Conservation (phyloP, 2,329 filamentous ascomycete genomes). For the Shiraia bambusicola region DNA sequence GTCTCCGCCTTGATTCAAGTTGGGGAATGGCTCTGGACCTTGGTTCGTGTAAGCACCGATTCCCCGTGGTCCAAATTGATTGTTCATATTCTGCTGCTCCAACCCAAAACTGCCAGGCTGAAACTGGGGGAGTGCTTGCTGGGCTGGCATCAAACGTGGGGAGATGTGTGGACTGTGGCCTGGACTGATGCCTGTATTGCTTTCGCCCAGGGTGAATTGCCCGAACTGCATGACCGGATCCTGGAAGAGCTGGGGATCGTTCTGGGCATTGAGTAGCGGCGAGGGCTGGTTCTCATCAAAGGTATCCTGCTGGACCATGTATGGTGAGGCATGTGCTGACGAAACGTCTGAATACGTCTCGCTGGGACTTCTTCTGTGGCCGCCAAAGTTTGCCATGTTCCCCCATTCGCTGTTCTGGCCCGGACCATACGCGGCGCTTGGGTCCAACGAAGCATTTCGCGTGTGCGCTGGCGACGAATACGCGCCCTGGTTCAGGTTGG, state of each 20-base stretch:
- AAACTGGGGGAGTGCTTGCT: conserved; percentile 59
- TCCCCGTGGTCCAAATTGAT: conserved; percentile 50
- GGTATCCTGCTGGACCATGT: conserved; percentile 72
- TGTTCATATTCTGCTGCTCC: conserved; percentile 49
- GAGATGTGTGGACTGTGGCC: conserved; percentile 72
- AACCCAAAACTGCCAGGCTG: conserved; percentile 51
- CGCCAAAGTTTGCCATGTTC: conserved; percentile 65
- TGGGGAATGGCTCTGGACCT: conserved; percentile 52
- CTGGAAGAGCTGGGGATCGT: conserved; percentile 72
- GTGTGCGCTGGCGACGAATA: conserved; percentile 60
- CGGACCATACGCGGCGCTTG: conserved; percentile 60
- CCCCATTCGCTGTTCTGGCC: conserved; percentile 59
- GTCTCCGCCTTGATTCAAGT: conserved; percentile 57
- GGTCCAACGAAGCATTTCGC: conserved; percentile 62
- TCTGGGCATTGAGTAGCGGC: conserved; percentile 72
- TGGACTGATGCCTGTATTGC: conserved; percentile 56
- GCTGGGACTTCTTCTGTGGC: conserved; percentile 83
- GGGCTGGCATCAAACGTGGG: conserved; percentile 68
- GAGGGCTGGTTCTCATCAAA: conserved; percentile 80
- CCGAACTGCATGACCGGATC: conserved; percentile 72
- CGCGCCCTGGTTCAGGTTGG: conserved; percentile 53
- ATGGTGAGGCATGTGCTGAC: conserved; percentile 81
- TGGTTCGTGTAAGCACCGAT: conserved; percentile 55
- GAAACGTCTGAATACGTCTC: conserved; percentile 84
- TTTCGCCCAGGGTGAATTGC: conserved; percentile 68